Base-by-base conservation (phyloP, 805 yeast species). In the Sporopachydermia lactativora region DNA sequence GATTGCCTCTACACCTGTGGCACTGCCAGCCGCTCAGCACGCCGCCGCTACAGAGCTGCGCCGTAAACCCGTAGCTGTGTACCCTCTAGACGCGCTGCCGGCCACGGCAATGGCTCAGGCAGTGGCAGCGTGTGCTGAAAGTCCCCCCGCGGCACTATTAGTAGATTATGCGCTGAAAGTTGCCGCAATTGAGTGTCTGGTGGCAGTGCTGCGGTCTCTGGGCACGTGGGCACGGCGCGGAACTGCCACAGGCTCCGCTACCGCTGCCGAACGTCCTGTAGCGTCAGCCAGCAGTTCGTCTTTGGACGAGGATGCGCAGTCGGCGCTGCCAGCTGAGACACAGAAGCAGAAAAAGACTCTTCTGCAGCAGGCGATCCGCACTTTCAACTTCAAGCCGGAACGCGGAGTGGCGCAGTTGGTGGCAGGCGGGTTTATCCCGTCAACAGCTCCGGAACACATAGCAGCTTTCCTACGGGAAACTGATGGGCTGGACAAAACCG, bases 181-280 rank as follows among this genome's bases (percentile, higher is more conserved):
- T 70, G 73, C 77, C 1, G 75, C 97, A 0, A 67, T 94, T 43
- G 76, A 74, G 39, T 79, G 89, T 45, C 69, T 86, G 36, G 92
- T 89, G 11, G 81, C 86, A 2, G 79, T 86, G 38, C 65, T 94
- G 51, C 66, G 84, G 49, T 83, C 96, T 0, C 65, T 92, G 37
- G 70, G 81, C 50, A 69, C 84, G 2, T 88, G 96, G 95, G 82
- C 94, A 8, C 94, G 82, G 45, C 74, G 79, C 43, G 76, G 76
- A 0, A 44, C 69, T 34, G 43, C 34, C 6, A 52, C 48, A 3
- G 48, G 43, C 11, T 34, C n/a, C 15, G 37, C 34, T 13, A 19
- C 24, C 5, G 41, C 37, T 18, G 16, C 15, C 39, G 17, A 18
- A 17, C 35, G 37, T 5, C 15, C 41, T 11, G 40, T 15, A 17